Conservation (phyloP, 2,329 filamentous ascomycete genomes). For the Penicillium crustosum region DNA sequence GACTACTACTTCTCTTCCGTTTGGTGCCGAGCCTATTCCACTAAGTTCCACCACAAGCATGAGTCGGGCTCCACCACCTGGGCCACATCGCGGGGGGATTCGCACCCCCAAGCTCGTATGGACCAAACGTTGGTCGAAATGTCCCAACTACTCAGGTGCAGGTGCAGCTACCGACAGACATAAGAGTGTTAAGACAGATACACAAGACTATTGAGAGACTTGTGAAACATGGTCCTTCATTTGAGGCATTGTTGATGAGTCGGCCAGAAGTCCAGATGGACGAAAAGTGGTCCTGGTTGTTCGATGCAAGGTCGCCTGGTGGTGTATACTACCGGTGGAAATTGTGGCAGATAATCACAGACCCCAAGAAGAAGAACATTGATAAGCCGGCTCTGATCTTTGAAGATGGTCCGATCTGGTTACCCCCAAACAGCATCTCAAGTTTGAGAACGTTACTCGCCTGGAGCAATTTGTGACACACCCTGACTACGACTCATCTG, state of each 20-base stretch:
- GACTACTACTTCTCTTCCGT: slow-evolving; percentile 61
- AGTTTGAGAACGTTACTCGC: slow-evolving; percentile 75
- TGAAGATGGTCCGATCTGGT: slow-evolving; percentile 75
- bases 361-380: slow-evolving; percentile 47
- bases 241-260: slow-evolving; percentile 90
- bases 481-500: slow-evolving; percentile 80
- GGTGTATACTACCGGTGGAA: slow-evolving; percentile 93
- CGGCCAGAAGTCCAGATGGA: slow-evolving; percentile 78
- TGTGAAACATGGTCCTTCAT: slow-evolving; percentile 76
- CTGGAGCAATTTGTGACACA: slow-evolving; percentile 81
- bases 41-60: slow-evolving; percentile 48
- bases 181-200: slow-evolving; percentile 77
- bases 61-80: slow-evolving; percentile 51
- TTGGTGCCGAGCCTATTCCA: slow-evolving; percentile 70
- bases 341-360: slow-evolving; percentile 81
- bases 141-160: slow-evolving; percentile 63
- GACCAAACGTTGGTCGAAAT: slow-evolving; percentile 47
- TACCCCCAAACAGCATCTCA: slow-evolving; percentile 70
- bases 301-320: slow-evolving; percentile 74
- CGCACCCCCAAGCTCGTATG: slow-evolving; percentile 74
- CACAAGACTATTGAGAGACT: slow-evolving; percentile 84
- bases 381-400: slow-evolving; percentile 63
- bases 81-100: slow-evolving; percentile 61
- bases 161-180: slow-evolving; percentile 72
- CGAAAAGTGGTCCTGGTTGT: slow-evolving; percentile 92